Evolutionary conservation across 805 yeast species (phyloP), one percentile per base, ranked within the genome.

Genomic region (Candida insectorum): DNA sequence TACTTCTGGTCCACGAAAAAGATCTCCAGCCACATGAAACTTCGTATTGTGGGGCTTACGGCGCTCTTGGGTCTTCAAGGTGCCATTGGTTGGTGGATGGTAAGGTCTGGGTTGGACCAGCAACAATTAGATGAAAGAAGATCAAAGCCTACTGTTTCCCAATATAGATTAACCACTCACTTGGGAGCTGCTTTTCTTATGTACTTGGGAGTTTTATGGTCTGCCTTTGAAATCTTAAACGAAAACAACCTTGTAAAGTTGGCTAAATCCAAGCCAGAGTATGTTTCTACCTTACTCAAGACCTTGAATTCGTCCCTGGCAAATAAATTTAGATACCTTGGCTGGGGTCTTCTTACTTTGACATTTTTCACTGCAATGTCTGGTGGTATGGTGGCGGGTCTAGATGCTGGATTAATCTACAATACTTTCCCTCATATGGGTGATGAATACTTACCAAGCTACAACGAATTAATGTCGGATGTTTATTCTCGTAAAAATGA

Each of bases 71-170:
- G 96, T 8, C 64, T 93, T 30, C 98, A 93, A 67, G 98, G 98
- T 33, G 84, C 81, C 33, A 82, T 93, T 45, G 98, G 98, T 20
- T 93, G 98, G 98, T 93, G 99, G 99, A 93, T 93, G 98, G 98
- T 93, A 33, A 79, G 85, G 50, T 86, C 96, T 7, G 98, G 98
- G 19, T 71, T 93, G 36, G 95, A 88, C 54, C 83, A 82, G 51
- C 73, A 81, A 27, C 82, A 82, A 51, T 65, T 93, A 30, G 74
- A 73, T 15, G 88, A 82, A 44, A 75, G 96, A 55, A 83, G 76
- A 28, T 79, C 95, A 1, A 94, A 91, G 54, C 98, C 98, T n/a
- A 87, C 98, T 0, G 98, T 93, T 3, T 85, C 96, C 4, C 97
- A 86, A 53, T 93, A 93, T 55, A 75, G 98, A 58, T 69, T 93